phyloP scores from a whole-genome alignment of 495 filamentous ascomycete species.

The Annulohypoxylon maeteangense region DNA sequence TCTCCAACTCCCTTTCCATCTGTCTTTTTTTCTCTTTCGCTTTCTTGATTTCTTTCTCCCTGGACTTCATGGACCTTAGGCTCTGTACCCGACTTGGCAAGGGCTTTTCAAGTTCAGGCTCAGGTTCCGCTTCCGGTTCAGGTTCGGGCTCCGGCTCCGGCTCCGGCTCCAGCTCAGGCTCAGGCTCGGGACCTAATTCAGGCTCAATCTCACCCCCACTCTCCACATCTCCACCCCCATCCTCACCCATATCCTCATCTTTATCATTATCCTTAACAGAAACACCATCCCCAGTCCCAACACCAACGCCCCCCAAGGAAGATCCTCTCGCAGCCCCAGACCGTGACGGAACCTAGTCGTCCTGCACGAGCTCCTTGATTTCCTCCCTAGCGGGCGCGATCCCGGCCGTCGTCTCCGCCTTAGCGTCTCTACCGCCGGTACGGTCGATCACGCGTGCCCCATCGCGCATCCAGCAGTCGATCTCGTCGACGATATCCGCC shows the following conservation, averaged over 20 bases:
- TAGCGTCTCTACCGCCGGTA: conserved; percentile 51
- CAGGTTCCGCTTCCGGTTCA: background rate
- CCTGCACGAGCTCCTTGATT: conserved; percentile 72
- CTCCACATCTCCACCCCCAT: background rate
- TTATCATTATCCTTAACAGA: background rate
- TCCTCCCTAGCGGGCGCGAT: conserved; percentile 59
- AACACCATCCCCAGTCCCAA: background rate
- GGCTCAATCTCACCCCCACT: background rate
- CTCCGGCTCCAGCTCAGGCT: background rate
- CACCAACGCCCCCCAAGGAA: background rate
- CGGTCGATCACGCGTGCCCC: conserved; percentile 60
- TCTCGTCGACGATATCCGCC: conserved; percentile 92
- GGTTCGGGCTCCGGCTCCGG: background rate
- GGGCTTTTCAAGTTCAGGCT: background rate
- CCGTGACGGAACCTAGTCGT: conserved; percentile 57
- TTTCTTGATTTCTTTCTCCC: no score
- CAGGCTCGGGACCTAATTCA: background rate
- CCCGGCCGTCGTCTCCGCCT: conserved; percentile 51
- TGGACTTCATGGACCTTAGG: background rate
- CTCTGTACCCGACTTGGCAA: background rate
- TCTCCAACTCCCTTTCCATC: background rate
- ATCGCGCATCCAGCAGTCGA: conserved; percentile 80
- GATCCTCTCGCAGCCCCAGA: background rate
- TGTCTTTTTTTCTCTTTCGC: background rate
- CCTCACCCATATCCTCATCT: background rate